Evolutionary conservation across 176 grass and related monocot genomes (phyloP), one percentile per base, ranked within the genome.

Genomic region (Cymbopogon citratus): DNA sequence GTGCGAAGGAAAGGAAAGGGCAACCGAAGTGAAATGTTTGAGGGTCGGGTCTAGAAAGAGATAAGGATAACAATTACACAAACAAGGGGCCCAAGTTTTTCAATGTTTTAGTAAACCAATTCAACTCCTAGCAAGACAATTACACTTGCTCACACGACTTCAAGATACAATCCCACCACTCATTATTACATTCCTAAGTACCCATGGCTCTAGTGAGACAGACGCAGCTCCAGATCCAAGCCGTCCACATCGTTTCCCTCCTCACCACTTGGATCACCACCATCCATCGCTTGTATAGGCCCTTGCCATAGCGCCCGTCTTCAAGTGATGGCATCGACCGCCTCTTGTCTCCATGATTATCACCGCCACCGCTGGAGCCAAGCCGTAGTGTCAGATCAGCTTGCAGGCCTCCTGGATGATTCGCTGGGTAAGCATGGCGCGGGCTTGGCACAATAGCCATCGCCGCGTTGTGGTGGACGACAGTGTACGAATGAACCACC

Each of bases 161-260:
- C 3, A 26, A 21, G 60, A 63, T 5, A 1, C 24, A n/a, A 13
- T 63, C 25, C 16, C 1, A 34, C 15, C 63, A 19, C 29, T 35
- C 31, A 36, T 35, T 66, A 36, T 34, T 19, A 4, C 15, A 49
- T 66, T 66, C 29, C 31, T 5, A 19, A 8, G 6, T 35, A 6
- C 16, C 5, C 46, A 49, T 49, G 15, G 34, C 28, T 18, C 45
- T 33, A 77, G 25, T 1, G 14, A 18, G 12, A 49, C 15, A 69
- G 25, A 28, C 18, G 35, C 36, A 84, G 11, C 73, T 84, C 73
- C 5, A 84, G 36, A 23, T 84, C 73, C 19, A 69, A 67, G 15
- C 11, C 46, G 4, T 29, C 34, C 6, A 8, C 38, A n/a, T 31
- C 38, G 1, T 21, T 61, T 1, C 0, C 9, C 34, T 19, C 15